These are phyloP conservation scores for Aspergillus fumigatus DNA, from an alignment of 2,329 filamentous ascomycete genomes.

Conservation along the genomic window DNA sequence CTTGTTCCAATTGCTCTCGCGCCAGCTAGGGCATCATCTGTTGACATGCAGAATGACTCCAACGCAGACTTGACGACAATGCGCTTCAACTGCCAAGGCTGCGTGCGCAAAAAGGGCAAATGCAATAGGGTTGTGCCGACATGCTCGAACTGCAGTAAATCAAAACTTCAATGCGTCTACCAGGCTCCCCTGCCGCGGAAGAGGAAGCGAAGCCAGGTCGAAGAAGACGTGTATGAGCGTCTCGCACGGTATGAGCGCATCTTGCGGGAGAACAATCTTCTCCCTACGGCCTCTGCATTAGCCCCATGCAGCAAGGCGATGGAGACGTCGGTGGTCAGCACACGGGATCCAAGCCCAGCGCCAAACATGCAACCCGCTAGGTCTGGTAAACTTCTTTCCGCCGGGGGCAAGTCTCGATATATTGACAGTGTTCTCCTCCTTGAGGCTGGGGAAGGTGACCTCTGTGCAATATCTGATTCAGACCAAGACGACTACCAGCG, in stretches of 20 bases:
- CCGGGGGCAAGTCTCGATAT: slow-evolving; percentile 38
- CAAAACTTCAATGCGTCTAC: slow-evolving; percentile 38
- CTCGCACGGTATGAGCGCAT: slow-evolving; percentile 40
- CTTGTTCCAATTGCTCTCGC: slow-evolving; percentile 5
- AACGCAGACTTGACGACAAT: slow-evolving; percentile 1
- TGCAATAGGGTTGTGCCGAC: slow-evolving; percentile 32
- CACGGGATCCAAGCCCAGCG: background rate
- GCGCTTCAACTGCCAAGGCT: slow-evolving; percentile 16
- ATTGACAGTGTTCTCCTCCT: slow-evolving; percentile 34
- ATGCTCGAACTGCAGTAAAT: slow-evolving; percentile 34
- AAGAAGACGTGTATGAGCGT: slow-evolving; percentile 29
- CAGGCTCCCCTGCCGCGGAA: slow-evolving; percentile 36
- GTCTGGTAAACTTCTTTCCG: slow-evolving; percentile 5
- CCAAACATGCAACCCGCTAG: background rate
- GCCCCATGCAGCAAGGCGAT: background rate
- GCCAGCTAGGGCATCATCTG: background rate
- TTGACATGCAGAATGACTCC: background rate
- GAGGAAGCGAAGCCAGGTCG: slow-evolving; percentile 34
- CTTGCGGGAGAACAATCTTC: slow-evolving; percentile 27
- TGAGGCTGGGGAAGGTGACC: slow-evolving; percentile 21
- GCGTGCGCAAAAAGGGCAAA: slow-evolving; percentile 38
- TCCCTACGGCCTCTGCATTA: slow-evolving; percentile 1
- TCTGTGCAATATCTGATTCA: slow-evolving; percentile 20
- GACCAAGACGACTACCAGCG: slow-evolving; percentile 6
- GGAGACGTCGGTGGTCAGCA: background rate